Evolutionary conservation across 2,329 filamentous ascomycete species (phyloP), one percentile per base, ranked within the genome.

Genomic region (Aspergillus oerlinghausenensis): DNA sequence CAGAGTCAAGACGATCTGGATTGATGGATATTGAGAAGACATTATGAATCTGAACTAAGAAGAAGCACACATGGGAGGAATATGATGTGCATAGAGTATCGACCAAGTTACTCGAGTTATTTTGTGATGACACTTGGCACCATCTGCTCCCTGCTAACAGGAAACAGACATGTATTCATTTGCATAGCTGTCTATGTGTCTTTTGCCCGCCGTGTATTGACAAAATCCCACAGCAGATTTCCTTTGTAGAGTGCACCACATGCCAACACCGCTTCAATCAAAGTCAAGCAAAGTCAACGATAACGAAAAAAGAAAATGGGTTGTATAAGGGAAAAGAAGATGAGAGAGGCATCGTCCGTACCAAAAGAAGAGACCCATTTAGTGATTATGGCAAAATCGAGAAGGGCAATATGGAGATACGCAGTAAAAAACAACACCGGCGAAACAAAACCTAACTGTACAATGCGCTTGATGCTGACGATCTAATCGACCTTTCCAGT

Each of bases 401-500:
- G 19, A 17, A 38, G 6, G 28, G 29, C 45, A 52, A 49, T 23
- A 55, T 35, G 51, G 23, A 49, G 50, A 58, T 51, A 55, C 45
- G 21, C 48, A 51, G 55, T 57, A 57, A 54, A 47, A 62, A 29
- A 51, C 47, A 55, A 52, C 35, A 57, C 50, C 38, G 38, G n/a
- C 48, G 52, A 62, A 64, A 61, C 58, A 52, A 52, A 63, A 65
- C 61, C 48, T 65, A 67, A 62, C 65, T 70, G 63, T 70, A 71
- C 68, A 72, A 52, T 65, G 60, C 59, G 54, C 60, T 49, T 50
- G 50, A 50, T 32, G 49, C 57, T 63, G 60, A 43, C 50, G 28
- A 29, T 64, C 73, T 67, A 80, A 67, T 80, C 78, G 49, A 77
- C 77, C 64, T 80, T 80, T 52, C 76, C 78, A 23, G 74, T 74